These are phyloP conservation scores for Ganoderma meredithae DNA, from an alignment of 1,284 basidiomycete genomes.

Conservation along the genomic window DNA sequence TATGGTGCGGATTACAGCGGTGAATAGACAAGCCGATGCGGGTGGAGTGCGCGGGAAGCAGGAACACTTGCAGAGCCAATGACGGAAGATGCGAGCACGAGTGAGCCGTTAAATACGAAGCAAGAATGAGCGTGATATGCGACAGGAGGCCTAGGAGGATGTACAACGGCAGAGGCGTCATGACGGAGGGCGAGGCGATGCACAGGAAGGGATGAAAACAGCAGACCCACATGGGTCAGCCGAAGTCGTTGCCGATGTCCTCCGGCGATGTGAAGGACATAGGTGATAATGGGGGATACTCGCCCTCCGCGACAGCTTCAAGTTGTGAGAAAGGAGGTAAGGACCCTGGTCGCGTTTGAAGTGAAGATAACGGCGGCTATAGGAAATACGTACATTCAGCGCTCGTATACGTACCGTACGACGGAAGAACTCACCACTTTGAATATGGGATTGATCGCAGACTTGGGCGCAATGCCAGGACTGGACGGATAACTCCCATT, in stretches of 20 bases:
- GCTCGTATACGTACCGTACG: neutral
- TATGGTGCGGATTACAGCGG: slow-evolving; percentile 18
- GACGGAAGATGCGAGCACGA: slow-evolving; percentile 30
- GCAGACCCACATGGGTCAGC: slow-evolving; percentile 35
- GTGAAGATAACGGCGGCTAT: slow-evolving; percentile 61
- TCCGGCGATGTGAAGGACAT: slow-evolving; percentile 72
- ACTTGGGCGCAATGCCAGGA: slow-evolving; percentile 64
- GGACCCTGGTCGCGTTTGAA: slow-evolving; percentile 44
- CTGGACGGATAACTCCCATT: slow-evolving; percentile 50
- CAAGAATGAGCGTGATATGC: slow-evolving; percentile 37
- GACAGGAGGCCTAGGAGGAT: slow-evolving; percentile 27
- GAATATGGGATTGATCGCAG: slow-evolving; percentile 89
- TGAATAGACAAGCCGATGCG: slow-evolving; percentile 14
- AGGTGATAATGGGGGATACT: slow-evolving; percentile 71
- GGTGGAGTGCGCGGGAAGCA: slow-evolving; percentile 23
- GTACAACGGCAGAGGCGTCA: slow-evolving; percentile 27
- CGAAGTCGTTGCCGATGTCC: slow-evolving; percentile 45
- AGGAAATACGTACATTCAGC: slow-evolving; percentile 16
- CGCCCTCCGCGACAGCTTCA: slow-evolving; percentile 81
- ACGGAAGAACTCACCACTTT: slow-evolving; percentile 74
- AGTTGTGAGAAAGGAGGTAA: slow-evolving; percentile 80
- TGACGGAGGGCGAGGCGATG: slow-evolving; percentile 8
- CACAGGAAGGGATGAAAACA: slow-evolving; percentile 15
- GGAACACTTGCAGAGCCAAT: slow-evolving; percentile 27
- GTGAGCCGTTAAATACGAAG: slow-evolving; percentile 35